Conservation (phyloP, 1,139 yeast genomes). For the Schizosaccharomyces versatilis region DNA sequence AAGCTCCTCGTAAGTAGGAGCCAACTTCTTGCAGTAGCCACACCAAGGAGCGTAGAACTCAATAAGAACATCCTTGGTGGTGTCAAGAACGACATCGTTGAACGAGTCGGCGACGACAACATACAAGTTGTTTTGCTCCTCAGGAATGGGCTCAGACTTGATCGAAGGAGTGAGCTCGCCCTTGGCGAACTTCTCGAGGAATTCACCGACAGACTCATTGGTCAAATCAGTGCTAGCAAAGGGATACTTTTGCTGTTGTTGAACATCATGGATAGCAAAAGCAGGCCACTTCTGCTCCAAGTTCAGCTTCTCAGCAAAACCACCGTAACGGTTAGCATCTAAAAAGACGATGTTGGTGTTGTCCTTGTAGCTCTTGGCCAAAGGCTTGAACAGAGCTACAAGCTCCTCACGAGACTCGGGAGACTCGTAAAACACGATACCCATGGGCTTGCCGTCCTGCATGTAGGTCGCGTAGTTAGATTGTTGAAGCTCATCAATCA, state of each 20-base stretch:
- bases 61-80: constrained; percentile 62
- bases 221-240: constrained; percentile 25
- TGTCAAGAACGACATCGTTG: constrained; percentile 42
- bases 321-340: constrained; percentile 61
- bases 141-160: constrained; percentile 78
- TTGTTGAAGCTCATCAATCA: constrained; percentile 77
- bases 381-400: constrained; percentile 30
- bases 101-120: constrained; percentile 72
- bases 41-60: constrained; percentile 98
- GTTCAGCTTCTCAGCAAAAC: constrained; percentile 74
- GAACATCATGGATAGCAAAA: constrained; percentile 62
- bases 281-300: constrained; percentile 76
- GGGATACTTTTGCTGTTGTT: constrained; percentile 53
- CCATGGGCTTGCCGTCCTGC: constrained; percentile 53
- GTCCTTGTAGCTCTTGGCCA: constrained; percentile 63
- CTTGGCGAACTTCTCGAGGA: constrained; percentile 39
- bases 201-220: constrained; percentile 29
- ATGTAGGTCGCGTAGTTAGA: constrained; percentile 58
- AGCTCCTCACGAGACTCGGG: constrained; percentile 43
- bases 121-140: constrained; percentile 49
- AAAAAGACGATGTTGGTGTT: constrained; percentile 69
- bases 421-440: constrained; percentile 62
- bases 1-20: constrained; percentile 38
- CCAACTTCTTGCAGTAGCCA: constrained; percentile 91
- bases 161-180: constrained; percentile 52